These are phyloP conservation scores for Fraxinus greggii DNA, from an alignment of 305 asterid genomes.

Conservation along the genomic window DNA sequence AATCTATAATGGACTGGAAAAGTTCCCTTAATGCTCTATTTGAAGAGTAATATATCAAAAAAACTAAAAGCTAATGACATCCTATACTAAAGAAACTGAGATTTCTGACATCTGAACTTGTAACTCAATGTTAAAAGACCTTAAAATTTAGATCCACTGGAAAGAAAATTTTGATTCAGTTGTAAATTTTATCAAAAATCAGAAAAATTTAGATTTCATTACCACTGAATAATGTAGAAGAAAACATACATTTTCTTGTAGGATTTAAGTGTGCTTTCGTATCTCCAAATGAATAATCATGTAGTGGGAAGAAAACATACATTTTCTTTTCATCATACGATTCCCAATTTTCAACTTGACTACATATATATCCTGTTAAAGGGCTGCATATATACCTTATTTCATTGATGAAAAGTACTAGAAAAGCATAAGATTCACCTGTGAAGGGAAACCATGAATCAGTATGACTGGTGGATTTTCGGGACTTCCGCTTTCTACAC, in stretches of 20 bases:
- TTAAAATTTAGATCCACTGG: not conserved
- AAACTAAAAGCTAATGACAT: not conserved
- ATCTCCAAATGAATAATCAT: not conserved
- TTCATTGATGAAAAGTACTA: not conserved
- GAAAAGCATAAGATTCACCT: conserved; percentile 43
- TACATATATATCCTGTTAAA: not conserved
- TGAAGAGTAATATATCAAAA: not conserved
- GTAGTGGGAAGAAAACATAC: not conserved
- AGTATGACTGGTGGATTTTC: conserved; percentile 59
- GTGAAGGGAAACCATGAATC: conserved; percentile 88
- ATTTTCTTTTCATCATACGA: too few relatives aligned
- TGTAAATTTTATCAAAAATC: not conserved
- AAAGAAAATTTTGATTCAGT: not conserved
- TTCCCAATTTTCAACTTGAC: not conserved
- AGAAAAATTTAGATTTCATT: not conserved
- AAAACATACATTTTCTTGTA: not conserved
- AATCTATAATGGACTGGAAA: not conserved
- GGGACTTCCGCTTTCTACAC: conserved; percentile 71
- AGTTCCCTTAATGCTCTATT: not conserved
- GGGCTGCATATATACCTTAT: not conserved
- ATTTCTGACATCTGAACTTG: not conserved
- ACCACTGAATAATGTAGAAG: not conserved
- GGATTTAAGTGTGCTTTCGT: not conserved
- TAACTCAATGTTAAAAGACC: not conserved
- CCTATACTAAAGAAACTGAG: conserved; percentile 1